Base-by-base conservation (phyloP, 768 basidiomycete genomes). In the Dioszegia crocea region DNA sequence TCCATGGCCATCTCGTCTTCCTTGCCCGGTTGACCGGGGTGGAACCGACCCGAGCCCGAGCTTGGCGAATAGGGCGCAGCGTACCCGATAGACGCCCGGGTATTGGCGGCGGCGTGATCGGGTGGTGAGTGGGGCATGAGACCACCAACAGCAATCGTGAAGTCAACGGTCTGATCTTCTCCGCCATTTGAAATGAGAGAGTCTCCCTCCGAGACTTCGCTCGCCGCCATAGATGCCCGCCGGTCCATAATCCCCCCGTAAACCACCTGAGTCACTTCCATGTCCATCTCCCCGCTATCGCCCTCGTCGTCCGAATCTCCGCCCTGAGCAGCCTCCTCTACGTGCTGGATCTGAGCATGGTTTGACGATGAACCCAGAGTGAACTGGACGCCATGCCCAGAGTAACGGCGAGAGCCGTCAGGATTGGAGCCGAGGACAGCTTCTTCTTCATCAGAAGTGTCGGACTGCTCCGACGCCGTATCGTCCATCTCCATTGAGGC, bases 141-240 rank as follows among this genome's bases (percentile, higher is more conserved):
- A 6, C 76, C 75, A 11, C 76, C 77, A 16, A 76, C 62, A 8
- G 75, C 73, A 21, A 77, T 68, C 4, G 77, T 78, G 58, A 78
- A 78, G 51, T 78, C 77, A 69, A 78, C 75, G 2, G 76, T 77
- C 44, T 66, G 64, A 16, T 62, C 63, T 19, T 68, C 70, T 39
- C 67, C 67, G 10, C 45, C 59, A 19, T 47, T n/a, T 2, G 60
- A 48, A 9, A 58, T 61, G 33, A 54, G 39, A 21, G 48, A 43
- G 8, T 67, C 63, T 3, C 41, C 53, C 24, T 64, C 63, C 9
- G 52, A 61, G 17, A 41, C 52, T 11, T 70, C 66, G 12, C 56
- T 52, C 0, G 56, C 56, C 5, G 65, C 53, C 60, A 67, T 60
- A 8, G 68, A 65, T 8, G 50, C 39, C 23, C 57, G 57, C 38